A percentile compares a stretch with the other conserved stretches of the same genome.
These are phyloP conservation scores for Botrytis medusae DNA, from an alignment of 2,329 filamentous ascomycete species.

Conservation along the genomic window DNA sequence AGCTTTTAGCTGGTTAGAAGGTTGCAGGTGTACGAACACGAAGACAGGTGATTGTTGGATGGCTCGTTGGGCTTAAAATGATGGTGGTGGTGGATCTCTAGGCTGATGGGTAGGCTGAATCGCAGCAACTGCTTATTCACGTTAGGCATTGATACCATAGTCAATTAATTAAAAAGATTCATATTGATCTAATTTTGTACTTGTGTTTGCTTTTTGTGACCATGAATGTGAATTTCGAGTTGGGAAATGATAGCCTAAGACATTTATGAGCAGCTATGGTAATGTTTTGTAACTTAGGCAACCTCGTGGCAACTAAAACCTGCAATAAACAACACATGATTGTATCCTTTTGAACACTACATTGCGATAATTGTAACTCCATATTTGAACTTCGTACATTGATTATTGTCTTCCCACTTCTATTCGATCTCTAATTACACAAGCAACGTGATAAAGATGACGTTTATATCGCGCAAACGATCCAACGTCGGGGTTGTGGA, in stretches of 20 bases:
- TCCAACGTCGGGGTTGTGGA: not conserved
- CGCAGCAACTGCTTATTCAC: slow-evolving; percentile 7
- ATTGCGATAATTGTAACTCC: not conserved
- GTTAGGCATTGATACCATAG: slow-evolving; percentile 16
- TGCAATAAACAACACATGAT: not conserved
- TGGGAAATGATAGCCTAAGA: not conserved
- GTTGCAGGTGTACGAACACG: slow-evolving; percentile 2
- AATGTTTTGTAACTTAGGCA: slow-evolving; percentile 1
- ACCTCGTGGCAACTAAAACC: slow-evolving; percentile 1
- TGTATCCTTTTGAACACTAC: not conserved
- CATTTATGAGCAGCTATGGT: not conserved
- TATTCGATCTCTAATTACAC: not conserved
- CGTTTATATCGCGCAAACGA: not conserved
- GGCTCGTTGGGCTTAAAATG: slow-evolving; percentile 12
- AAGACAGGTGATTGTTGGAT: slow-evolving; percentile 12
- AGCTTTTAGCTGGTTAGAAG: slow-evolving; percentile 10
- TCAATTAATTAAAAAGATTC: slow-evolving; percentile 23
- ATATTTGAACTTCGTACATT: not conserved
- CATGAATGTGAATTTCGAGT: not conserved
- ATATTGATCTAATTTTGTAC: not conserved
- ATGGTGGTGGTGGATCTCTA: slow-evolving; percentile 17
- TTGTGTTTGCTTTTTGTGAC: not conserved
- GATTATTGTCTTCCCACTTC: not conserved
- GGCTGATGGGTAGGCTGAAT: slow-evolving; percentile 12
- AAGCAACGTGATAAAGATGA: not conserved